Base-by-base conservation (phyloP, 495 filamentous ascomycete genomes). In the Podospora tetraspora region DNA sequence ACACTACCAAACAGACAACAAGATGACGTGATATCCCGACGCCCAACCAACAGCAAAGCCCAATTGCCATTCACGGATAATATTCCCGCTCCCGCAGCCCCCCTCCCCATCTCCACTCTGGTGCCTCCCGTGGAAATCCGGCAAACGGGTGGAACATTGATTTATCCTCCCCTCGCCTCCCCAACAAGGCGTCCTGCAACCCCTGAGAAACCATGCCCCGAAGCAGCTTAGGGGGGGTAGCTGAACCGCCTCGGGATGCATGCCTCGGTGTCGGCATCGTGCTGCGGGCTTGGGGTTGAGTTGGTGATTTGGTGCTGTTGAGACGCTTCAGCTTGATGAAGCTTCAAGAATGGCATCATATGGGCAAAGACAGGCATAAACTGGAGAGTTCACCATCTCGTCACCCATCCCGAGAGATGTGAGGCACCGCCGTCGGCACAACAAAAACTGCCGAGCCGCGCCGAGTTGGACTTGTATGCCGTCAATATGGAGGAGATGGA, bases 401-500 rank as follows among this genome's bases (percentile, higher is more conserved):
- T 63, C 62, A 2, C 13, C 6, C 27, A 19, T 32, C 19, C 22
- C 29, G n/a, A n/a, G n/a, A n/a, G n/a, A n/a, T n/a, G n/a, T n/a
- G n/a, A n/a, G 61, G 19, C n/a, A 52, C 0, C 13, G 1, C 19
- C 61, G 8, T 63, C 23, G 62, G n/a, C 13, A 21, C 30, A 60
- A 59, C 57, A 60, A 66, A 66, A 66, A 66, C 57, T 66, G 64
- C 64, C 64, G 63, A 66, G 63, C 63, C 63, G 63, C 43, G 22
- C 24, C 23, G 22, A 56, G 23, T 27, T 60, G 59, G 13, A 23
- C 23, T 30, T 30, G 29, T 9, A 37, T 43, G 34, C 12, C 0
- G 29, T 29, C 22, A 25, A 60, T 24, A 0, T 60, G 0, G 24
- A 59, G 11, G 13, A 0, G 4, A 37, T 5, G 43, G 43, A 8